These are phyloP conservation scores for Dillenia suffruticosa DNA, from an alignment of 164 flowering plant genomes.

Conservation along the genomic window DNA sequence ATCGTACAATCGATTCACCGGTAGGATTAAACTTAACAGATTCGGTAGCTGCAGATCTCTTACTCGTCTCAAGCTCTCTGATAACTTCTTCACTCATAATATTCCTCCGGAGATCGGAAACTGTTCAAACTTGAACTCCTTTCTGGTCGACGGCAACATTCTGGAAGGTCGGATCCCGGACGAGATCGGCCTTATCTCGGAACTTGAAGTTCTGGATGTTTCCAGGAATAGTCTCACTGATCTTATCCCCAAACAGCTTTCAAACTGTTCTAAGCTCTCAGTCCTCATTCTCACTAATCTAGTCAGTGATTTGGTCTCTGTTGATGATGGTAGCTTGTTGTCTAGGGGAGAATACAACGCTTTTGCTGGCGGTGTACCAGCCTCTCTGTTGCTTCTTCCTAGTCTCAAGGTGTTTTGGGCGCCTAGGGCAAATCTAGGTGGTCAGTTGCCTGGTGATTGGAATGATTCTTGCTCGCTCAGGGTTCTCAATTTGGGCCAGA, in stretches of 20 bases:
- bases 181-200: slow-evolving; percentile 43
- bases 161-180: slow-evolving; percentile 57
- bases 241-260: slow-evolving; percentile 54
- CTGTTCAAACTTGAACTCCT: slow-evolving; percentile 42
- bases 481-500: slow-evolving; percentile 56
- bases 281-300: slow-evolving; percentile 50
- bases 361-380: slow-evolving; percentile 50
- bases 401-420: slow-evolving; percentile 65
- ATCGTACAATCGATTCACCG: slow-evolving; percentile 47
- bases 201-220: slow-evolving; percentile 62
- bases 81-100: slow-evolving; percentile 34
- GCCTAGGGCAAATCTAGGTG: slow-evolving; percentile 63
- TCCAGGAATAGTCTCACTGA: slow-evolving; percentile 64
- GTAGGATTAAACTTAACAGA: slow-evolving; percentile 26
- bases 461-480: slow-evolving; percentile 32
- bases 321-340: slow-evolving; percentile 8
- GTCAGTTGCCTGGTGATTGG: slow-evolving; percentile 48
- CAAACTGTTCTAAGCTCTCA: slow-evolving; percentile 40
- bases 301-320: slow-evolving; percentile 15
- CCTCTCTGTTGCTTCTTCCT: slow-evolving; percentile 37
- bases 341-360: slow-evolving; percentile 57
- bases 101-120: slow-evolving; percentile 60
- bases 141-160: slow-evolving; percentile 53
- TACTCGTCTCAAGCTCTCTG: slow-evolving; percentile 42
- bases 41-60: slow-evolving; percentile 31